A percentile compares a stretch with the other conserved stretches of the same genome.
Conservation (phyloP, 495 filamentous ascomycete species). For the Daldinia caldariorum region DNA sequence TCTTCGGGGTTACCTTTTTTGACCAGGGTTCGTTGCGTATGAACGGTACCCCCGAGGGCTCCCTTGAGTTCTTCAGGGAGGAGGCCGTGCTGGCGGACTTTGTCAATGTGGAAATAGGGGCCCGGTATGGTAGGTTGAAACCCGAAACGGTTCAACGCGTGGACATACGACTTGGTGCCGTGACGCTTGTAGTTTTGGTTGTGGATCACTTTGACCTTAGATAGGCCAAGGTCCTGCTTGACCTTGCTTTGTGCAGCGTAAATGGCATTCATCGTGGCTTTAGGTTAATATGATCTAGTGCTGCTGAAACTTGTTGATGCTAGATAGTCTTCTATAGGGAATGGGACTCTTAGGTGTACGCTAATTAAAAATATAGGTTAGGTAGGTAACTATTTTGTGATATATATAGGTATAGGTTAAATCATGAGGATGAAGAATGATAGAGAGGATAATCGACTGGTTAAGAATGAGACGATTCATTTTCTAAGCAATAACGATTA, state of each 20-base stretch:
- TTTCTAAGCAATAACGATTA: conserved; percentile 1
- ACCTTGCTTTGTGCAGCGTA: conserved; percentile 49
- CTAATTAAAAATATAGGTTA: neutral
- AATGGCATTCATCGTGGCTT: conserved; percentile 47
- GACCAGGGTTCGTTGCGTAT: conserved; percentile 58
- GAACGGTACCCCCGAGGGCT: conserved; percentile 59
- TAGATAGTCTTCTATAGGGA: neutral
- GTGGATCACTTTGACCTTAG: conserved; percentile 59
- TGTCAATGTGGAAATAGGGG: conserved; percentile 66
- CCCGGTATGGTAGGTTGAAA: conserved; percentile 76
- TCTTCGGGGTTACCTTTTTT: conserved; percentile 55
- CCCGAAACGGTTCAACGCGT: conserved; percentile 73
- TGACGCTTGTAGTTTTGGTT: conserved; percentile 72
- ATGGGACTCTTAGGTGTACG: conserved; percentile 25
- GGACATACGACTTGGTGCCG: conserved; percentile 78
- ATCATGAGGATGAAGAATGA: conserved; percentile 4
- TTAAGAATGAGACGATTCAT: neutral
- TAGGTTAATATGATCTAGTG: neutral
- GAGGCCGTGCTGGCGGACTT: conserved; percentile 50
- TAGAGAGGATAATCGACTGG: conserved; percentile 2
- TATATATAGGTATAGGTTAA: neutral
- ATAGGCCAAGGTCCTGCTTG: conserved; percentile 52
- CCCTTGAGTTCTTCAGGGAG: conserved; percentile 43
- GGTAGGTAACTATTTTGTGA: conserved; percentile 5
- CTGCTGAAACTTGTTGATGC: conserved; percentile 13